These are phyloP conservation scores for Penicillium oxalicum DNA, from an alignment of 2,329 filamentous ascomycete genomes.

Conservation along the genomic window DNA sequence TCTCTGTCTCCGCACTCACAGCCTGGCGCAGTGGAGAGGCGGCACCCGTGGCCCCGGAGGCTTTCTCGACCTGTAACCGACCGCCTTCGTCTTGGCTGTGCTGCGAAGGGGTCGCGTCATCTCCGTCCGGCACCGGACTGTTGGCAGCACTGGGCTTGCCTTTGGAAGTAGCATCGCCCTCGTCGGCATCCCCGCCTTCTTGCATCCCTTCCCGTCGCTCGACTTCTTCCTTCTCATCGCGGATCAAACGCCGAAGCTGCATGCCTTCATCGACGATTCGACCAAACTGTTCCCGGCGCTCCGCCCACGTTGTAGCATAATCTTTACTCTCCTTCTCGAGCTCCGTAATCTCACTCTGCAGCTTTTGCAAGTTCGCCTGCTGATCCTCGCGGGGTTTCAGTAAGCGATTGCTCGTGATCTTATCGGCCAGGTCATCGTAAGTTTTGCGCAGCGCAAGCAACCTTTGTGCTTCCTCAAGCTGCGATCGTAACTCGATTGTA, in stretches of 20 bases:
- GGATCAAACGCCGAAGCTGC: slow-evolving; percentile 74
- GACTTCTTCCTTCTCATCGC: slow-evolving; percentile 92
- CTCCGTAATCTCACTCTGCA: slow-evolving; percentile 82
- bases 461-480: slow-evolving; percentile 69
- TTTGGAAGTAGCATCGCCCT: slow-evolving; percentile 46
- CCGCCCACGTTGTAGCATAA: slow-evolving; percentile 76
- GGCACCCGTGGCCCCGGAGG: slow-evolving; percentile 23
- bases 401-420: slow-evolving; percentile 74
- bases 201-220: slow-evolving; percentile 78
- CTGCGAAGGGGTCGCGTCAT: slow-evolving; percentile 35
- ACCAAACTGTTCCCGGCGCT: slow-evolving; percentile 79
- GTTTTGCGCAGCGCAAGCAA: slow-evolving; percentile 72
- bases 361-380: slow-evolving; percentile 66
- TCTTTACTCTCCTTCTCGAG: slow-evolving; percentile 76
- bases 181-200: slow-evolving; percentile 54
- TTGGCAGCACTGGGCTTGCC: slow-evolving; percentile 45
- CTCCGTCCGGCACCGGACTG: slow-evolving; percentile 47
- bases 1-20: slow-evolving; percentile 35
- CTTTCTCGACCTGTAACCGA: slow-evolving; percentile 30
- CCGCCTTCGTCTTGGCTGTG: slow-evolving; percentile 29
- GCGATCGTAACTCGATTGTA: slow-evolving; percentile 64
- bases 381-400: slow-evolving; percentile 82
- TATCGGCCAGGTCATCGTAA: slow-evolving; percentile 82
- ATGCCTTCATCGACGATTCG: slow-evolving; percentile 87
- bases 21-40: slow-evolving; percentile 37